Base-by-base conservation (phyloP, 139 green algal species). In the Chlamydomonas sp. region DNA sequence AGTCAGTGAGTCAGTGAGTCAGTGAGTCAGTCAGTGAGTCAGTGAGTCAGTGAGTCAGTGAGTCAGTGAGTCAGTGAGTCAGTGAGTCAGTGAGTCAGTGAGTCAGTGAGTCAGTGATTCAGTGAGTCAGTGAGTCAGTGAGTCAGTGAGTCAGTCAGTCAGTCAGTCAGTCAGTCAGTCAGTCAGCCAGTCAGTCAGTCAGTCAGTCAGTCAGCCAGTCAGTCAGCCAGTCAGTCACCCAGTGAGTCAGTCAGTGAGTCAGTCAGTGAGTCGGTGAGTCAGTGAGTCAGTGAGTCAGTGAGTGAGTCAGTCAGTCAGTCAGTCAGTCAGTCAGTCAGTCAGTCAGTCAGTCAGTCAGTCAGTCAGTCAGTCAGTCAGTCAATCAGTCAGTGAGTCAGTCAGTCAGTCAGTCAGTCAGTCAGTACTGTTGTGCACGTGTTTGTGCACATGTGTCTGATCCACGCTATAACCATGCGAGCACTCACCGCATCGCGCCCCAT, bases 251-350 rank as follows among this genome's bases (percentile, higher is more conserved):
- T 54, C 16, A 54, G 43, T 54, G 16, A 54, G 43, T 54, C 16
- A 54, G 43, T 54, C 43, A 54, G 43, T 54, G 43, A 54, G 43
- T 54, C 43, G 43, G 20, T 54, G 43, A 54, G 43, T 54, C 43
- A 54, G 13, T 54, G 13, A 54, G 43, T 71, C 43, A 71, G 65
- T 71, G 39, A 71, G 43, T 71, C 65, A 71, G 65, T 71, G 31
- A 71, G 65, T 71, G 39, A 71, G 65, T 71, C 43, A 71, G 65
- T 61, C 65, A 71, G 65, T 71, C 43, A 71, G 65, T 71, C 65
- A 61, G 65, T 71, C 43, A 71, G 65, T 62, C 65, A 71, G 47
- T 71, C 65, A 71, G 65, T n/a, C n/a, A n/a, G 26, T 71, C 65
- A 60, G 65, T 71, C 47, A 62, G 65, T 71, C 65, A 71, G 65